Percentiles rank a stretch among this genome's conserved stretches.
Conservation (phyloP, 1,284 basidiomycete genomes). For the Blastosporella zonata region DNA sequence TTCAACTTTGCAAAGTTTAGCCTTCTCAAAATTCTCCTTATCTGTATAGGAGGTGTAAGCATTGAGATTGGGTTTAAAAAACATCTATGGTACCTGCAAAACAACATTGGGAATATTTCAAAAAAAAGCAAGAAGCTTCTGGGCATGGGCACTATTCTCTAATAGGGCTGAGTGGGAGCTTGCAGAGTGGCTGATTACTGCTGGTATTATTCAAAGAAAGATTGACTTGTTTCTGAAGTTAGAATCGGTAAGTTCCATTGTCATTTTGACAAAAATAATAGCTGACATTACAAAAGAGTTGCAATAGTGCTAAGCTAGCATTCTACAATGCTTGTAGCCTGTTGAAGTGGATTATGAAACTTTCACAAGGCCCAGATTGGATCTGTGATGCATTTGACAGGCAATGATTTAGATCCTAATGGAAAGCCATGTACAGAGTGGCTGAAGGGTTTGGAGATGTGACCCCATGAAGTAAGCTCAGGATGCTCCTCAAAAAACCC, state of each 20-base stretch:
- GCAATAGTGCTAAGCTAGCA: neutral
- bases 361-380: conserved; percentile 13
- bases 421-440: conserved; percentile 1
- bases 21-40: too few relatives aligned
- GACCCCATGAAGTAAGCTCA: conserved; percentile 6
- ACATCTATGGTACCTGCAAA: neutral
- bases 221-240: neutral
- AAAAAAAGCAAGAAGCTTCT: neutral
- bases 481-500: conserved; percentile 4
- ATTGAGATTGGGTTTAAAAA: neutral
- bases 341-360: conserved; percentile 7
- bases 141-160: neutral
- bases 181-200: conserved; percentile 1
- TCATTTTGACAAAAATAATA: too few relatives aligned
- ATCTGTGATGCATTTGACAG: conserved; percentile 5
- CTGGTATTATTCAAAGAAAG: conserved; percentile 2
- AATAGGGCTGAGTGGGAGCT: conserved; percentile 1
- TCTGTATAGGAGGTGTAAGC: neutral
- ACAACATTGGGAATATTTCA: neutral
- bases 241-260: neutral
- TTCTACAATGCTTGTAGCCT: conserved; percentile 14
- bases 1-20: neutral
- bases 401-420: neutral
- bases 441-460: neutral
- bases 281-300: conserved; percentile 6